phyloP scores from a whole-genome alignment of 164 flowering plant genomes.

The Tinospora cordifolia region DNA sequence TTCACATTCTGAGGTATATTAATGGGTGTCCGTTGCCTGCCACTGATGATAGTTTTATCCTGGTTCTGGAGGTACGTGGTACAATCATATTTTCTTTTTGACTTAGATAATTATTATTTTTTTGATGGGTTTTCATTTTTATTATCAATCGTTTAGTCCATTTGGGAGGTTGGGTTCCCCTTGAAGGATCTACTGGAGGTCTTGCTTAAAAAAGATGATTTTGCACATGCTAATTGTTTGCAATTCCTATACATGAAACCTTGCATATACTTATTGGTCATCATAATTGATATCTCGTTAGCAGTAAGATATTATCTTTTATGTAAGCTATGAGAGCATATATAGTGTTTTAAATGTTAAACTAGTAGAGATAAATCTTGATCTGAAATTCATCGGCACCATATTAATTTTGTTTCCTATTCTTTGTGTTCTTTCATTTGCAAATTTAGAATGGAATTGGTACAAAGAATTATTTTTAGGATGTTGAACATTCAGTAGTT shows the following conservation, averaged over 20 bases:
- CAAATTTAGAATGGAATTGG: background rate
- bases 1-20: conserved; percentile 40
- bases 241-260: no score
- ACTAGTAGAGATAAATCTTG: no score
- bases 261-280: no score
- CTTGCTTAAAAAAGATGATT: background rate
- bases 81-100: background rate
- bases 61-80: conserved; percentile 37
- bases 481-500: background rate
- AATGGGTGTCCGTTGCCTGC: conserved; percentile 38
- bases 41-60: conserved; percentile 35
- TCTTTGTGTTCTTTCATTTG: background rate
- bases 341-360: no score
- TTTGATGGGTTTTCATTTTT: background rate
- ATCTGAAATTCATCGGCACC: no score
- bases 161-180: background rate
- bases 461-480: background rate
- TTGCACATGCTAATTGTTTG: no score
- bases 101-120: background rate
- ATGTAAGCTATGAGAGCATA: no score
- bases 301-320: no score
- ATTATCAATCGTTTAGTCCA: background rate
- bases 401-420: no score
- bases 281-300: no score
- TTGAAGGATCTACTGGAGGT: background rate